Evolutionary conservation across 768 basidiomycete species (phyloP).

Genomic region (Hericium alpestre): DNA sequence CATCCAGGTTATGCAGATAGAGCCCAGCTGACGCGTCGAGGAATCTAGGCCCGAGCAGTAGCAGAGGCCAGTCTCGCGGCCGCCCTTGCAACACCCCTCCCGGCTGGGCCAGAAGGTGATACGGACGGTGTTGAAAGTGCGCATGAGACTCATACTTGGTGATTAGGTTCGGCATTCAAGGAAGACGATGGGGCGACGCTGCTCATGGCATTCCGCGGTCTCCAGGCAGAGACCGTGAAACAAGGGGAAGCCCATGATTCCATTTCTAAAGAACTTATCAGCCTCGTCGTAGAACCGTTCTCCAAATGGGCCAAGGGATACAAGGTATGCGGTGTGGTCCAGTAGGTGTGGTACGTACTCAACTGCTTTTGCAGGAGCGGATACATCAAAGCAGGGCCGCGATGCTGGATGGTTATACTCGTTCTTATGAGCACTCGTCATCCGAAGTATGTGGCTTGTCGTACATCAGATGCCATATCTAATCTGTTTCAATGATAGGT

Average conservation of each 20-base stretch:
- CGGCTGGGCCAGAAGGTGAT: constrained; percentile 36
- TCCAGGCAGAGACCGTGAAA: constrained; percentile 58
- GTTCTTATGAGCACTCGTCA: constrained; percentile 59
- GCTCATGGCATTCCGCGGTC: constrained; percentile 66
- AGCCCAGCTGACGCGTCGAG: neutral
- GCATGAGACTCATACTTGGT: neutral
- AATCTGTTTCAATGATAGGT: constrained; percentile 22
- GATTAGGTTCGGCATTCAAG: constrained; percentile 51
- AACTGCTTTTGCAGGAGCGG: constrained; percentile 2
- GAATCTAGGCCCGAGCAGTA: constrained; percentile 52
- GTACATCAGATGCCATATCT: neutral
- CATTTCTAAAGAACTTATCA: constrained; percentile 65
- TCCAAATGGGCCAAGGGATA: constrained; percentile 68
- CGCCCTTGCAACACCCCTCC: constrained; percentile 42
- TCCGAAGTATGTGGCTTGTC: constrained; percentile 36
- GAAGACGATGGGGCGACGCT: constrained; percentile 82
- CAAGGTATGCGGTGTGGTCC: constrained; percentile 34
- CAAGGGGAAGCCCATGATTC: constrained; percentile 70
- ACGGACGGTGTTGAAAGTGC: constrained; percentile 25
- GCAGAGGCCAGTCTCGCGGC: constrained; percentile 60
- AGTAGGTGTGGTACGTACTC: neutral
- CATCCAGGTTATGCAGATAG: neutral
- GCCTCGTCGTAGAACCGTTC: constrained; percentile 73
- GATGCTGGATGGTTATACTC: constrained; percentile 25
- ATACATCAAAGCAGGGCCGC: constrained; percentile 6